These are phyloP conservation scores for Pelargonium citronellum DNA, from an alignment of 441 rosid genomes.

Conservation along the genomic window DNA sequence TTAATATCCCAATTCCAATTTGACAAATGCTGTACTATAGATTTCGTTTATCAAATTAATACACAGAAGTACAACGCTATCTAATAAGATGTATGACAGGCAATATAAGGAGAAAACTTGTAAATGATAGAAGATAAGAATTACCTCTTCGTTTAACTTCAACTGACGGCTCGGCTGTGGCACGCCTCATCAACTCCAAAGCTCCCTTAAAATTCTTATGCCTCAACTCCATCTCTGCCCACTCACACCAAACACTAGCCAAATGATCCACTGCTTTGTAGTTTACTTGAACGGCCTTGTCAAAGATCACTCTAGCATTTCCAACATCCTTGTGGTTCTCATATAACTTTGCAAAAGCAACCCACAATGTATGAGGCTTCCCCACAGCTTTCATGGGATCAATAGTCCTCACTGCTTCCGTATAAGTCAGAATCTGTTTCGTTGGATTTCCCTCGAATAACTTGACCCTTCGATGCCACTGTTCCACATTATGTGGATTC, in stretches of 20 bases:
- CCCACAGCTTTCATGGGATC: slow-evolving; percentile 94
- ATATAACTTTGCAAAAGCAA: slow-evolving; percentile 79
- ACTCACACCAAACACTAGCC: slow-evolving; percentile 92
- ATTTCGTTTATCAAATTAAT: background rate
- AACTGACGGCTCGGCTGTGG: slow-evolving; percentile 91
- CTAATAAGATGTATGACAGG: background rate
- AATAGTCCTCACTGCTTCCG: slow-evolving; percentile 87
- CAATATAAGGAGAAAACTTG: background rate
- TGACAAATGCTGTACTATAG: too few species aligned
- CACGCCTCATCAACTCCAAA: slow-evolving; percentile 76
- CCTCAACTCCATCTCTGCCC: slow-evolving; percentile 95
- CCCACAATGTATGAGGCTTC: slow-evolving; percentile 85
- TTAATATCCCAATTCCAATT: too few species aligned
- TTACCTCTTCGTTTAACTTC: slow-evolving; percentile 88
- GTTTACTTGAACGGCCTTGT: slow-evolving; percentile 92
- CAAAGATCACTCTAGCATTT: slow-evolving; percentile 80
- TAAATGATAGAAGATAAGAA: background rate
- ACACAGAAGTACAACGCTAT: too few species aligned
- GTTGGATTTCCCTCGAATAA: slow-evolving; percentile 73
- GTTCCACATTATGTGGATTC: slow-evolving; percentile 96
- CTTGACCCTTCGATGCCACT: slow-evolving; percentile 88
- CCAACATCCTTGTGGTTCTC: slow-evolving; percentile 69
- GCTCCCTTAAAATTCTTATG: slow-evolving; percentile 80
- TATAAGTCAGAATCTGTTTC: slow-evolving; percentile 78
- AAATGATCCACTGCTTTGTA: slow-evolving; percentile 79